Conservation (phyloP, 1,139 yeast genomes). For the Sugiyamaella novakii region DNA sequence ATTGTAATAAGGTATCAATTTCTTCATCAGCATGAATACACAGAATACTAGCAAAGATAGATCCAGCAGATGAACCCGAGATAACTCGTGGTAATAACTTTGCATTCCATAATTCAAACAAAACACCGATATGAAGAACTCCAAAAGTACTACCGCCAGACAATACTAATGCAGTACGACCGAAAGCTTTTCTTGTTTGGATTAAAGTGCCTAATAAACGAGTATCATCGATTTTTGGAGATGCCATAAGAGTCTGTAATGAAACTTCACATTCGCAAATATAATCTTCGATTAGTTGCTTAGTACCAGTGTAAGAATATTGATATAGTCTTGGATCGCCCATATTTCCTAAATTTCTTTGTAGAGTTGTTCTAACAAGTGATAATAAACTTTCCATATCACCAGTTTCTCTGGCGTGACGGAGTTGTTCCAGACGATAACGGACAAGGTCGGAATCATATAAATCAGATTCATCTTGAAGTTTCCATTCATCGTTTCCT, state of each 20-base stretch:
- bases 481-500: slow-evolving; percentile 73
- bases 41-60: slow-evolving; percentile 86
- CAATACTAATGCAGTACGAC: slow-evolving; percentile 87
- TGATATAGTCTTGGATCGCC: slow-evolving; percentile 78
- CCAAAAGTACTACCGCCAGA: slow-evolving; percentile 98
- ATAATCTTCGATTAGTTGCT: slow-evolving; percentile 77
- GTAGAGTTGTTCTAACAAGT: slow-evolving; percentile 80
- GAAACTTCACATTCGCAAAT: slow-evolving; percentile 72
- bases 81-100: slow-evolving; percentile 81
- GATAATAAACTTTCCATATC: slow-evolving; percentile 68
- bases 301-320: slow-evolving; percentile 85
- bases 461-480: slow-evolving; percentile 55
- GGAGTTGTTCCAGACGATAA: slow-evolving; percentile 58
- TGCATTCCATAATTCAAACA: slow-evolving; percentile 72
- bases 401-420: slow-evolving; percentile 56
- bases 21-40: slow-evolving; percentile 83
- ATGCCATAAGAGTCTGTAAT: slow-evolving; percentile 51
- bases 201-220: slow-evolving; percentile 75
- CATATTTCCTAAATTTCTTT: slow-evolving; percentile 83
- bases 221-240: slow-evolving; percentile 55
- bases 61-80: slow-evolving; percentile 97
- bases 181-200: slow-evolving; percentile 88
- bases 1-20: slow-evolving; percentile 49
- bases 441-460: slow-evolving; percentile 72
- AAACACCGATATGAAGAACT: slow-evolving; percentile 86